Conservation (phyloP, 139 green algal species). For the Chlorella sp. region DNA sequence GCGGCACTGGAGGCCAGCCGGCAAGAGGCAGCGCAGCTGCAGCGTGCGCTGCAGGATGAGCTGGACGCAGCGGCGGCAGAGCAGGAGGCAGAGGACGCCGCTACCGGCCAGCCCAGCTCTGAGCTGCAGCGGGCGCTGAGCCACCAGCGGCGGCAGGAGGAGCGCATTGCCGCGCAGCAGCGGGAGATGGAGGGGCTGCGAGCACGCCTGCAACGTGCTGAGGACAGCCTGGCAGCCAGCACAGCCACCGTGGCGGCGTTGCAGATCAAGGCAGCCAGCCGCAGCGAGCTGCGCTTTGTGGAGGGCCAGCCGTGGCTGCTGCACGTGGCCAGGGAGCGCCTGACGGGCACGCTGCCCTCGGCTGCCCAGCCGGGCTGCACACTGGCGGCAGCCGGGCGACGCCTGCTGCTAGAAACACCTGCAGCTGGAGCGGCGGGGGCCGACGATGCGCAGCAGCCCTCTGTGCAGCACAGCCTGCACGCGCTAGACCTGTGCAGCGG, state of each 20-base stretch:
- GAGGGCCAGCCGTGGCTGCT: neutral
- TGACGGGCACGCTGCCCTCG: neutral
- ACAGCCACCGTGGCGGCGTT: neutral
- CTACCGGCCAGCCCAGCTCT: no score
- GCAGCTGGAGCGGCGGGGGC: no score
- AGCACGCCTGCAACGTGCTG: neutral
- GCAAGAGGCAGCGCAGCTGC: neutral
- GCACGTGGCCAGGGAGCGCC: neutral
- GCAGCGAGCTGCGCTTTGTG: conserved; percentile 34
- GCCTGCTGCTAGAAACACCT: neutral
- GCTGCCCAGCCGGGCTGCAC: neutral
- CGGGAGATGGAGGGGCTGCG: neutral
- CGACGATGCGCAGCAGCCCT: no score
- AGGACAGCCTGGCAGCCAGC: neutral
- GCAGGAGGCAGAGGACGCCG: neutral
- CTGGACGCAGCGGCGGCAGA: neutral
- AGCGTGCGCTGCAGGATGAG: neutral
- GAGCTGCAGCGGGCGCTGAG: neutral
- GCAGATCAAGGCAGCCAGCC: neutral
- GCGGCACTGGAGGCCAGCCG: neutral
- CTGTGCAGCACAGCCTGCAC: neutral
- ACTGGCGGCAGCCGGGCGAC: neutral
- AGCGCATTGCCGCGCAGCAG: conserved; percentile 1
- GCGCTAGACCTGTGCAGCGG: neutral
- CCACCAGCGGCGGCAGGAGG: neutral